phyloP scores from a whole-genome alignment of 176 grass and related monocot species.

The Phragmites australis region DNA sequence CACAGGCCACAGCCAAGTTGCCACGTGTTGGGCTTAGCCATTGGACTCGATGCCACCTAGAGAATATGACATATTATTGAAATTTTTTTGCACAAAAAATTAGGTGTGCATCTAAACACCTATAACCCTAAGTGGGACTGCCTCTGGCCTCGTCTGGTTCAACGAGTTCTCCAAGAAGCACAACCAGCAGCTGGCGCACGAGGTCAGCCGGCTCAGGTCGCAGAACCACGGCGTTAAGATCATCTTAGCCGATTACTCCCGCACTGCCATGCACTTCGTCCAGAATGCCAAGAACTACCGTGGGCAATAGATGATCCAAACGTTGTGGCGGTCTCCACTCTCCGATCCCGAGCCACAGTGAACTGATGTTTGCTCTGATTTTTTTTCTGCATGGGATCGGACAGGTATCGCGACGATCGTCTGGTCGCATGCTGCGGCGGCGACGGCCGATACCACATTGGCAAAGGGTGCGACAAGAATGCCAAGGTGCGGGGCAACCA shows the following conservation, averaged over 20 bases:
- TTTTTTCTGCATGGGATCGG: neutral
- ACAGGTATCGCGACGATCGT: constrained; percentile 40
- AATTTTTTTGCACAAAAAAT: too few relatives aligned
- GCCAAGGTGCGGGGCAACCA: constrained; percentile 30
- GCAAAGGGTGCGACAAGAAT: neutral
- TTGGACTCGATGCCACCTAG: too few relatives aligned
- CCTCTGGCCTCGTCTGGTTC: constrained; percentile 50
- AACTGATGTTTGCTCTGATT: neutral
- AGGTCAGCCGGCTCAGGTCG: constrained; percentile 9
- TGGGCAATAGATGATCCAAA: neutral
- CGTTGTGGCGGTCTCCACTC: too few relatives aligned
- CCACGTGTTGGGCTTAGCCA: too few relatives aligned
- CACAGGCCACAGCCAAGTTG: too few relatives aligned
- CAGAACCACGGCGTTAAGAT: constrained; percentile 44
- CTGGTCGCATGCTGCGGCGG: constrained; percentile 46
- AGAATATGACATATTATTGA: too few relatives aligned
- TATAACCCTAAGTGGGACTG: too few relatives aligned
- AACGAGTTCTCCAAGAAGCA: constrained; percentile 51
- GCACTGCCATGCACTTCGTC: constrained; percentile 36
- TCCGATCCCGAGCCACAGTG: too few relatives aligned
- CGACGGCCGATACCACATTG: constrained; percentile 3
- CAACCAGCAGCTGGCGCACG: constrained; percentile 28
- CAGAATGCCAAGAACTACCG: constrained; percentile 20
- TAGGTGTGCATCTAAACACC: too few relatives aligned
- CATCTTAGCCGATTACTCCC: constrained; percentile 60